A percentile compares a stretch with the other conserved stretches of the same genome.
Evolutionary conservation across 371 early-diverging fungal genomes (phyloP).

Genomic region (Apophysomyces elegans): DNA sequence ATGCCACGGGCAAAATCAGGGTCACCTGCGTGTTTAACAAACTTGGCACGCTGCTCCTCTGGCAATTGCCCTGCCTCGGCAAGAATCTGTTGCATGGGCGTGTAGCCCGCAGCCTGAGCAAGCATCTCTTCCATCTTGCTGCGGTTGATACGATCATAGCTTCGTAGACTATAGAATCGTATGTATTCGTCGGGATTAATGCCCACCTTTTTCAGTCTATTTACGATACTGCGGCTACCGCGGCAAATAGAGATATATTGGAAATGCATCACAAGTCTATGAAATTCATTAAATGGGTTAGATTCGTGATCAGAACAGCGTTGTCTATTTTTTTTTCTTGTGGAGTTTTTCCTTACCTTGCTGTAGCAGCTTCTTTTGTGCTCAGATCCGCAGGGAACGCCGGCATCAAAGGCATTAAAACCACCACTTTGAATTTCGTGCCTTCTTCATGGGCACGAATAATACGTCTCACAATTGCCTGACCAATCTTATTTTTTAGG

Average conservation of each 20-base stretch:
- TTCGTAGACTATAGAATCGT: conserved; percentile 70
- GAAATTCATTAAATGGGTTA: conserved; percentile 6
- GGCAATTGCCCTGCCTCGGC: conserved; percentile 3
- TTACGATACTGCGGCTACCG: conserved; percentile 66
- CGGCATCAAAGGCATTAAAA: conserved; percentile 91
- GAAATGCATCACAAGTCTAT: conserved; percentile 70
- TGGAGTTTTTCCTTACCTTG: conserved; percentile 42
- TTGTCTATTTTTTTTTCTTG: too few species aligned
- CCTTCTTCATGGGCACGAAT: conserved; percentile 66
- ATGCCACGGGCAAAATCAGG: conserved; percentile 34
- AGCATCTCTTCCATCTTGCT: conserved; percentile 40
- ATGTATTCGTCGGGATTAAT: conserved; percentile 71
- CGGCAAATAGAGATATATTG: conserved; percentile 78
- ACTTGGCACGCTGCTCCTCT: conserved; percentile 19
- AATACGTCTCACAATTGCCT: conserved; percentile 82
- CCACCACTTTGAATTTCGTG: conserved; percentile 81
- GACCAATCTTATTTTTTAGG: conserved; percentile 78
- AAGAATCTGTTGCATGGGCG: conserved; percentile 15
- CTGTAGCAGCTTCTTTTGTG: conserved; percentile 75
- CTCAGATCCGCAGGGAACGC: conserved; percentile 87
- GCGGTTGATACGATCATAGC: conserved; percentile 62
- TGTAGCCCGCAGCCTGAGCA: conserved; percentile 43
- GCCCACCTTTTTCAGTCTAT: conserved; percentile 50
- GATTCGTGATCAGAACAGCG: not conserved
- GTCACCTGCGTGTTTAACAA: conserved; percentile 35